Conservation (phyloP, 2,329 filamentous ascomycete genomes). For the Cordyceps sp. region DNA sequence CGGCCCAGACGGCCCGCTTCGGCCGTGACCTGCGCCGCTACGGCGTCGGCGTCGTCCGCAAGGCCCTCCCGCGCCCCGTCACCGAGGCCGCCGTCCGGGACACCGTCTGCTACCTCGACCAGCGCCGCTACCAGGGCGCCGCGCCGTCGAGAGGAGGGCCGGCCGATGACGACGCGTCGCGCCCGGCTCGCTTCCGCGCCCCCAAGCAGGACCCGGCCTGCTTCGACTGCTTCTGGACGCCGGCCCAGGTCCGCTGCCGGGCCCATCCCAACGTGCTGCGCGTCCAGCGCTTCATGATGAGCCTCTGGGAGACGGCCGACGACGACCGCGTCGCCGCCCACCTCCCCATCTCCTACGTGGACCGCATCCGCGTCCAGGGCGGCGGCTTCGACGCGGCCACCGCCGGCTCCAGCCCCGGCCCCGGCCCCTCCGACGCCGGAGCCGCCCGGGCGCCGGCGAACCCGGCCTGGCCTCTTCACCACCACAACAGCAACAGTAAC, state of each 20-base stretch:
- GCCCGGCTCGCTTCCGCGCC: slow-evolving; percentile 9
- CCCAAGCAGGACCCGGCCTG: slow-evolving; percentile 40
- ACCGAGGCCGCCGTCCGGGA: slow-evolving; percentile 42
- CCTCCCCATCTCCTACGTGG: slow-evolving; percentile 50
- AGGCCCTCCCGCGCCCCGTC: slow-evolving; percentile 40
- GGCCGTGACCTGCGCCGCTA: slow-evolving; percentile 39
- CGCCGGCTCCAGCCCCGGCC: background rate
- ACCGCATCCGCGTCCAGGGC: slow-evolving; percentile 50
- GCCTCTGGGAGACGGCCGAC: slow-evolving; percentile 40
- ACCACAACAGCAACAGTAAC: no score
- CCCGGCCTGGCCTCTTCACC: background rate
- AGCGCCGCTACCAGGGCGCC: background rate
- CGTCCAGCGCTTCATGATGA: slow-evolving; percentile 50
- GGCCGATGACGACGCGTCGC: background rate
- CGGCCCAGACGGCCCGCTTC: slow-evolving; percentile 35
- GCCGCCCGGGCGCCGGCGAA: background rate
- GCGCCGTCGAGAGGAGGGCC: background rate
- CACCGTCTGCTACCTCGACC: slow-evolving; percentile 34
- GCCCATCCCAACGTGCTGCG: slow-evolving; percentile 46
- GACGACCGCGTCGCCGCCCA: slow-evolving; percentile 41
- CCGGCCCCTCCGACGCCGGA: background rate
- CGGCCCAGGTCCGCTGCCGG: slow-evolving; percentile 50
- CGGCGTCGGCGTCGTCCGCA: slow-evolving; percentile 48
- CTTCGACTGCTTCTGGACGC: slow-evolving; percentile 61
- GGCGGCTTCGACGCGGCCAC: slow-evolving; percentile 13